Evolutionary conservation across 208 protist species (phyloP), one percentile per base, ranked within the genome.

Genomic region (Leishmania guyanensis): DNA sequence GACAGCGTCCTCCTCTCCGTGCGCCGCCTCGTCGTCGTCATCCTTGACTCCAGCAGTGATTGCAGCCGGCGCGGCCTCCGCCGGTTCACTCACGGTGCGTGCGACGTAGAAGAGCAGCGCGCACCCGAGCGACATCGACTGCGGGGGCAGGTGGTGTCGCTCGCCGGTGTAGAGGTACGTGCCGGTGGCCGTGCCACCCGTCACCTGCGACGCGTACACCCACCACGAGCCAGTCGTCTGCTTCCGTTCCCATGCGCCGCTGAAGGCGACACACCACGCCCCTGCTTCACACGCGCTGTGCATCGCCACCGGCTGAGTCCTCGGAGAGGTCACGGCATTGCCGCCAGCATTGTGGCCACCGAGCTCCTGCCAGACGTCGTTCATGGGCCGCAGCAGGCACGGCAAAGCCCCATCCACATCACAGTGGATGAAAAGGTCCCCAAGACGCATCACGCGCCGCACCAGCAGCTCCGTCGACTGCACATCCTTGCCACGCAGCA

Each of bases 341-440:
- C 43, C 72, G 58, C 56, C 12, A 9, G 3, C 4, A 46, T 29
- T 8, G 51, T 8, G 20, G 78, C 26, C 1, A 70, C 51, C 0
- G 48, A 60, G 54, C 58, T 43, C 48, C 16, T 72, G 48, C 88
- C 87, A 93, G 20, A 89, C 81, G 5, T 50, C 51, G 4, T 66
- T 62, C 70, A 91, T 89, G 73, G 99, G 98, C 77, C 99, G 98
- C 56, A 99, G 90, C 46, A 99, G 68, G 80, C 93, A 97, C 36
- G 93, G 92, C 10, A 98, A 80, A 3, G 98, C 96, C 58, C 98
- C 98, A 70, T 98, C 93, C 9, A 99, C 88, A 79, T 99, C 98
- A 17, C 98, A 98, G 91, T 99, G 98, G 33, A 99, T 87, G 80
- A 99, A 99, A 8, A 99, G 62, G 88, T 99, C 99, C 46, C 88